phyloP scores from a whole-genome alignment of 345 rosid genomes.

The Eucalyptus sp. region DNA sequence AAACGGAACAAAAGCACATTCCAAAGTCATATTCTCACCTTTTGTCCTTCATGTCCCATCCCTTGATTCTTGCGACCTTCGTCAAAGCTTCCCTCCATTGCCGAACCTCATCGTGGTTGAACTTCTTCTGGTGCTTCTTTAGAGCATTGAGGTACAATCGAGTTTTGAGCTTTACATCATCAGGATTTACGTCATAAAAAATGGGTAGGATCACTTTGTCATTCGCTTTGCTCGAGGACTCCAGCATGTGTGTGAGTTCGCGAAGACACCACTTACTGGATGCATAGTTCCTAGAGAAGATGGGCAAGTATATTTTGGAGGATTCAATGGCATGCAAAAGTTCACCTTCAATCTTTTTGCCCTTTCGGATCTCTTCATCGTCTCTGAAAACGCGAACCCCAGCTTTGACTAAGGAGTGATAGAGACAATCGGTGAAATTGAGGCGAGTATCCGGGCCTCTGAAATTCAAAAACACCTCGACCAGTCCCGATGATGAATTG shows the following conservation, averaged over 20 bases:
- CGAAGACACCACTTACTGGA: neutral
- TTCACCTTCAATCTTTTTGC: neutral
- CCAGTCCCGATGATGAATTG: accelerated
- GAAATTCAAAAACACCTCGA: neutral
- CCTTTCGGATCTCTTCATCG: neutral
- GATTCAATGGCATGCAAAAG: neutral
- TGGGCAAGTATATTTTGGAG: neutral
- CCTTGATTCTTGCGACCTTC: neutral
- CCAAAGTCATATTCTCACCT: neutral
- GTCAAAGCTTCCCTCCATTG: neutral
- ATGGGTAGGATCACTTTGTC: neutral
- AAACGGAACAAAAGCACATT: neutral
- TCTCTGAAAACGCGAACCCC: neutral
- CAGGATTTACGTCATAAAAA: neutral
- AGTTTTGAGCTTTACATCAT: neutral
- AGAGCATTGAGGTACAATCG: neutral
- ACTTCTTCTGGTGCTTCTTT: neutral
- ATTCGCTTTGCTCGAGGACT: neutral
- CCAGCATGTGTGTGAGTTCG: neutral
- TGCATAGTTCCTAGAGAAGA: neutral
- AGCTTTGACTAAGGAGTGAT: neutral
- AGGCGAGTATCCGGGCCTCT: neutral
- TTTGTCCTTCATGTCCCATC: neutral
- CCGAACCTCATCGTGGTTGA: neutral
- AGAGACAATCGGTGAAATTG: neutral